Evolutionary conservation across 371 early-diverging fungal species (phyloP).

Genomic region (Smittium mucronatum): DNA sequence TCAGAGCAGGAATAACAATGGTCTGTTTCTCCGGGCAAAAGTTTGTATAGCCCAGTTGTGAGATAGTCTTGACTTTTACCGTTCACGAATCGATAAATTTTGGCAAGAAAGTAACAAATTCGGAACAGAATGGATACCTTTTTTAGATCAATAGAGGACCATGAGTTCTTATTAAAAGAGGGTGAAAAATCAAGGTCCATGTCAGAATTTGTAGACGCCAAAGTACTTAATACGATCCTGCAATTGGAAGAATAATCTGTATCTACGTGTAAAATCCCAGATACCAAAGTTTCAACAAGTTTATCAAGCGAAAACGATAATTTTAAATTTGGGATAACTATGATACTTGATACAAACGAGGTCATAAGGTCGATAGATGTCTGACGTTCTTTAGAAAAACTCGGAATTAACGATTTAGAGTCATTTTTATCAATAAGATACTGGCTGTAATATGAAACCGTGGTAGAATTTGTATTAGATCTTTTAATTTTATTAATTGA

Average conservation of each 20-base stretch:
- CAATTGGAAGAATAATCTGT: not conserved
- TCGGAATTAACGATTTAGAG: not conserved
- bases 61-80: not conserved
- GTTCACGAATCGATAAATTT: not conserved
- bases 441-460: not conserved
- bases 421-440: not conserved
- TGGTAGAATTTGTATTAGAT: not conserved
- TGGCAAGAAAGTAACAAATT: not conserved
- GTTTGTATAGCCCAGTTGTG: not conserved
- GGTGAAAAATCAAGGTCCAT: not conserved
- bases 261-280: conserved; percentile 8
- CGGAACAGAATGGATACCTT: not conserved
- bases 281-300: not conserved
- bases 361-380: conserved; percentile 8
- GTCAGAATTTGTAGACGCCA: not conserved
- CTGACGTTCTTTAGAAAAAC: not conserved
- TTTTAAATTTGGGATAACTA: not conserved
- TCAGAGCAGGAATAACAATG: not conserved
- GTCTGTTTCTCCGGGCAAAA: not conserved
- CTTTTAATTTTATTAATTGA: not conserved
- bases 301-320: not conserved
- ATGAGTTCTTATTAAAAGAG: too few species aligned
- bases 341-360: conserved; percentile 1
- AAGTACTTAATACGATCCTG: not conserved
- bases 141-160: not conserved